Evolutionary conservation across 176 grass and related monocot species (phyloP).

Genomic region (Cenchrus fungigraminus): DNA sequence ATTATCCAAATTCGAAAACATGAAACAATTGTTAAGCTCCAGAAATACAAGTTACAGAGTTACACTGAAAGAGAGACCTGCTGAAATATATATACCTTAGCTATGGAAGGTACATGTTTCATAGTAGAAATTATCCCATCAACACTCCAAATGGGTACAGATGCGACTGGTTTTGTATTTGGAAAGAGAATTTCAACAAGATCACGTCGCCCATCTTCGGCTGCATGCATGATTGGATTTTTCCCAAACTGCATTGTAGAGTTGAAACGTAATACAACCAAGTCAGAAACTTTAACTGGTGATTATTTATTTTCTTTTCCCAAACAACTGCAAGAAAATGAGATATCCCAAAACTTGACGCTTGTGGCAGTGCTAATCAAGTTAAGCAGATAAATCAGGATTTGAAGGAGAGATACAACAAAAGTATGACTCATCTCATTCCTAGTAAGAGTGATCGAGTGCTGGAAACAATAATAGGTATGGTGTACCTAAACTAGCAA

Average conservation of each 20-base stretch:
- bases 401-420: background rate
- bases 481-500: background rate
- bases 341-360: background rate
- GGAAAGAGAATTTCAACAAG: background rate
- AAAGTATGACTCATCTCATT: background rate
- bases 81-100: background rate
- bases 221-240: background rate
- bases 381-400: background rate
- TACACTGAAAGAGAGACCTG: background rate
- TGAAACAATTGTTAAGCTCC: too few relatives aligned
- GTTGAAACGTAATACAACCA: background rate
- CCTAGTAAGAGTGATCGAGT: background rate
- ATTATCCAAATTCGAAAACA: too few relatives aligned
- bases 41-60: background rate
- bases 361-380: background rate
- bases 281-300: too few relatives aligned
- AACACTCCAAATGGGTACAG: background rate
- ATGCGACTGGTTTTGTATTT: background rate
- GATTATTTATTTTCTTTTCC: background rate
- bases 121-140: background rate
- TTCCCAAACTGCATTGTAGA: background rate
- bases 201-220: background rate
- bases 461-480: too few relatives aligned
- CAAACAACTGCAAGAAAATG: background rate
- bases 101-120: background rate